Evolutionary conservation across 495 filamentous ascomycete species (phyloP).

Genomic region (Tuber indicum): DNA sequence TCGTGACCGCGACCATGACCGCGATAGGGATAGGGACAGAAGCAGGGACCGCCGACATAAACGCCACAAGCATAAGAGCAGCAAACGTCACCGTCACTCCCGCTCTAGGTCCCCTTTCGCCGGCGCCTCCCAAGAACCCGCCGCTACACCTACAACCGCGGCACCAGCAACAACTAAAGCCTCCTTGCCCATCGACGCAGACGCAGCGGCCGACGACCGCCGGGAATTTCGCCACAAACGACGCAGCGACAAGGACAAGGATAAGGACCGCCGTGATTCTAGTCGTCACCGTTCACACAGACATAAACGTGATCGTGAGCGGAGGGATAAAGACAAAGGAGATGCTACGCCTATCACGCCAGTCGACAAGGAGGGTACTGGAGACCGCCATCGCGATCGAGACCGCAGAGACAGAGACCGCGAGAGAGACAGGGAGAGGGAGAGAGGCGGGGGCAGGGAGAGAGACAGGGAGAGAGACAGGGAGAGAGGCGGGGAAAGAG

Average conservation of each 20-base stretch:
- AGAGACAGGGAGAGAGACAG: slow-evolving; percentile 25
- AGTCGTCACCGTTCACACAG: slow-evolving; percentile 36
- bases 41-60: slow-evolving; percentile 33
- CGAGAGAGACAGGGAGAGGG: slow-evolving; percentile 20
- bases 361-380: slow-evolving; percentile 2
- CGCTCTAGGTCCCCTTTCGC: slow-evolving; percentile 27
- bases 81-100: slow-evolving; percentile 30
- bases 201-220: slow-evolving; percentile 15
- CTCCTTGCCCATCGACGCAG: slow-evolving; percentile 19
- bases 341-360: slow-evolving; percentile 25
- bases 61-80: slow-evolving; percentile 34
- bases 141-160: neutral
- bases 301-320: slow-evolving; percentile 30
- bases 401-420: slow-evolving; percentile 21
- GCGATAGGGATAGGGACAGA: slow-evolving; percentile 19
- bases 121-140: neutral
- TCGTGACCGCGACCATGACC: slow-evolving; percentile 46
- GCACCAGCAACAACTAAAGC: slow-evolving; percentile 12
- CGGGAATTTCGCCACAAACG: slow-evolving; percentile 30
- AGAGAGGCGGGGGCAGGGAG: slow-evolving; percentile 25
- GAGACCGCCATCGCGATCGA: neutral
- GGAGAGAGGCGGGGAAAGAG: slow-evolving; percentile 14
- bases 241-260: slow-evolving; percentile 11
- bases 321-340: slow-evolving; percentile 31
- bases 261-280: slow-evolving; percentile 25